Evolutionary conservation across 768 basidiomycete species (phyloP).

Genomic region (Rhodotorula babjevae): DNA sequence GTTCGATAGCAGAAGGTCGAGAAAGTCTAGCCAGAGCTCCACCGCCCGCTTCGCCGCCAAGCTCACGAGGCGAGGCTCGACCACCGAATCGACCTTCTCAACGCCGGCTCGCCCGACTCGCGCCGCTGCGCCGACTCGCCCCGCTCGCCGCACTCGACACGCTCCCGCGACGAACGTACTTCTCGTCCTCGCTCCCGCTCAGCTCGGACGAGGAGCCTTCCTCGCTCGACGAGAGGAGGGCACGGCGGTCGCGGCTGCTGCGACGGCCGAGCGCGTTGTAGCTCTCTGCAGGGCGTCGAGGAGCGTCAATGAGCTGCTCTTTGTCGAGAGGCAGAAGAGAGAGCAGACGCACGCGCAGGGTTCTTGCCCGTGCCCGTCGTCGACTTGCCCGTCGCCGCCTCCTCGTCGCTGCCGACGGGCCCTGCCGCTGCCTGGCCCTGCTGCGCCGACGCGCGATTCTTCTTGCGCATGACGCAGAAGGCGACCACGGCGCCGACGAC

Average conservation of each 20-base stretch:
- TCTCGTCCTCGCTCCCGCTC: background rate
- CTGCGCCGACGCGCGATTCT: background rate
- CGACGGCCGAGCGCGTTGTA: conserved; percentile 6
- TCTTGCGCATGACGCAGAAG: background rate
- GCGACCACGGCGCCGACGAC: background rate
- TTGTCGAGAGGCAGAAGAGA: no score
- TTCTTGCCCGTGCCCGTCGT: background rate
- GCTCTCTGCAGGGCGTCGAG: background rate
- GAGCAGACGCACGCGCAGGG: background rate
- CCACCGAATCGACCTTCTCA: background rate
- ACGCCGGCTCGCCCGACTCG: background rate
- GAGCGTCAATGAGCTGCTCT: no score
- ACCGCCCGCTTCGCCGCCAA: no score
- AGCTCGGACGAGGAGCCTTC: background rate
- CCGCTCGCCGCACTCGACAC: background rate
- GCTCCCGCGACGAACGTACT: background rate
- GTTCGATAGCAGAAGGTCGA: no score
- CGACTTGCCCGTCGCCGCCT: background rate
- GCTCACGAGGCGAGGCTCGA: no score
- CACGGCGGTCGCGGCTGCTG: background rate
- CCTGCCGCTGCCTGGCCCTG: background rate
- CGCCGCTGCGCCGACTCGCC: background rate
- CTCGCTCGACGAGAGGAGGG: conserved; percentile 1
- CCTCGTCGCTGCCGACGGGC: background rate
- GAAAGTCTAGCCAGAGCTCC: no score